Percentiles rank a stretch among this genome's conserved stretches.
phyloP scores from a whole-genome alignment of 2,329 filamentous ascomycete genomes.

The Trichoderma polysporum region DNA sequence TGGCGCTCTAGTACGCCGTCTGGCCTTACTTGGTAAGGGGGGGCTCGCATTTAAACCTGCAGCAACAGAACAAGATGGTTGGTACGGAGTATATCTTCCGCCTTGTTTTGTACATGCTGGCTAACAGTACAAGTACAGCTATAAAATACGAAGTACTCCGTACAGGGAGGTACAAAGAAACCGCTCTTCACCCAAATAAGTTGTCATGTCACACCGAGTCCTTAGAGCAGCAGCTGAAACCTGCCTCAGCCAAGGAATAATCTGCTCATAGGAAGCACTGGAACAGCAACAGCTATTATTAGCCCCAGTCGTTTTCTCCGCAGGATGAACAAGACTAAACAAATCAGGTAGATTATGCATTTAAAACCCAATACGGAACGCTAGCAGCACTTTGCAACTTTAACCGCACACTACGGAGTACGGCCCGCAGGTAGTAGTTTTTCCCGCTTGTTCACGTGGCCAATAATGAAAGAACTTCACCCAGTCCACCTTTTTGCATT shows the following conservation, averaged over 20 bases:
- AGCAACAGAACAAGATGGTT: background rate
- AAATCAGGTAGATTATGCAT: slow-evolving; percentile 5
- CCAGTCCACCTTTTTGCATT: background rate
- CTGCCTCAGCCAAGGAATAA: background rate
- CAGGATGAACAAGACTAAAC: slow-evolving; percentile 15
- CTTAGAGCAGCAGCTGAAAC: background rate
- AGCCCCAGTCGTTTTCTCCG: slow-evolving; percentile 1
- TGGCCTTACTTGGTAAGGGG: background rate
- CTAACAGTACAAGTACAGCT: background rate
- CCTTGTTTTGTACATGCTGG: background rate
- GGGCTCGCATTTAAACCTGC: background rate
- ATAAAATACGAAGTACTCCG: background rate
- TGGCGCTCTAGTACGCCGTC: background rate
- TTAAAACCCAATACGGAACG: slow-evolving; percentile 9
- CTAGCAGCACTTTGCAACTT: slow-evolving; percentile 4
- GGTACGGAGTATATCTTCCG: background rate
- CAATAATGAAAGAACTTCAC: background rate
- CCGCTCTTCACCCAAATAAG: background rate
- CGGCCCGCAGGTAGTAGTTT: slow-evolving; percentile 4
- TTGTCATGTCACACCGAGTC: background rate
- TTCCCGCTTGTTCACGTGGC: background rate
- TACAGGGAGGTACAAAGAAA: background rate
- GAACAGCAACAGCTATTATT: slow-evolving; percentile 2
- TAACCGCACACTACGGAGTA: slow-evolving; percentile 17
- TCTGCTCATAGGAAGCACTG: background rate